Evolutionary conservation across 2,329 filamentous ascomycete species (phyloP), one percentile per base, ranked within the genome.

Genomic region (Colletotrichum cuscutae): DNA sequence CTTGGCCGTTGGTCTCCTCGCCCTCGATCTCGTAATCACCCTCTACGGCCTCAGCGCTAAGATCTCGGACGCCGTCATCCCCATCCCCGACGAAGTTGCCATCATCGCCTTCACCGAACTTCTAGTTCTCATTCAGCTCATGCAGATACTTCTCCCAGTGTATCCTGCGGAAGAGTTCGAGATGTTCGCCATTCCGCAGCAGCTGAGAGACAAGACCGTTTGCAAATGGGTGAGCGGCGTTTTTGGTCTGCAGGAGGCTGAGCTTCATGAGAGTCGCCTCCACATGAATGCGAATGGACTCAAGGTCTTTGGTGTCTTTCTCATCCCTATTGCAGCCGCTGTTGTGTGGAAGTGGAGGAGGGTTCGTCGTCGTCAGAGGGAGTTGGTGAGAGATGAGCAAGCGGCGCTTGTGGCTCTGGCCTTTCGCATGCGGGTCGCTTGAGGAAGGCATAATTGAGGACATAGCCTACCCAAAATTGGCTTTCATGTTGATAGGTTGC

Each of bases 51-150:
- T 72, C 22, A 32, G 60, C 1, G 57, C 66, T 37, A 52, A 65
- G 24, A n/a, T 65, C n/a, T 26, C 70, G 0, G 70, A 54, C 8
- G 19, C 60, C 6, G 70, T 72, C 5, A 54, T 72, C 9, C 66
- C 32, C 0, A 2, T 37, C 12, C 22, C 53, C 3, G 19, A 61
- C 1, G 60, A 46, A 13, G 26, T 30, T 1, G 35, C 46, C 15
- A 60, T 69, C 0, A 8, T 69, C n/a, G 66, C 66, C 13, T 58
- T 70, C 46, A 49, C 59, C 6, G 70, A 72, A 46, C 65, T 72
- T 1, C 4, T 72, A 1, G 37, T 70, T 5, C 54, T 72, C 9
- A 15, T 70, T 3, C 70, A 72, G 54, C 60, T 70, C 0, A 56
- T 72, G 19, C 65, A 65, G 12, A 35, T 72, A 0, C 0, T 70